Evolutionary conservation across 75 land plant genomes (phyloP).

Genomic region (Picea glauca): DNA sequence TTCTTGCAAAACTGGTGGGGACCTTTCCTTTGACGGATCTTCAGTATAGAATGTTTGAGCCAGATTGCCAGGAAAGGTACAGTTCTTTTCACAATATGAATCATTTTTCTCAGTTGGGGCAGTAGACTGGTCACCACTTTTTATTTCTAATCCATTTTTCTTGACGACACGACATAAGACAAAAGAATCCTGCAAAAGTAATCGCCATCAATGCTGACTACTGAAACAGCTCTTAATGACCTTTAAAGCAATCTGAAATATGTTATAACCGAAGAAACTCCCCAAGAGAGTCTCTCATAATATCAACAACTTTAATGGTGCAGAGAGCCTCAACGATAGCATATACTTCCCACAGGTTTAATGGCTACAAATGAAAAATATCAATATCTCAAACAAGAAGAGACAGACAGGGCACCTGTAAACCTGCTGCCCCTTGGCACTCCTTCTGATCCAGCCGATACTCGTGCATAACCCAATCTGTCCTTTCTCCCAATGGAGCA

Average conservation of each 20-base stretch:
- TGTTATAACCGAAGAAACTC: neutral
- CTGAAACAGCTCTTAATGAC: neutral
- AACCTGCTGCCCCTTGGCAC: neutral
- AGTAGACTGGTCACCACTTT: conserved; percentile 14
- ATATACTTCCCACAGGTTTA: neutral
- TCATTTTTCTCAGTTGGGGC: conserved; percentile 2
- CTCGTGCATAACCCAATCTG: conserved; percentile 78
- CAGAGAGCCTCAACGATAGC: too few relatives aligned
- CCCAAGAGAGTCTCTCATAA: too few relatives aligned
- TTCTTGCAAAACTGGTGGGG: neutral
- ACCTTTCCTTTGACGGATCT: neutral
- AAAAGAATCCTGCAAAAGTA: conserved; percentile 37
- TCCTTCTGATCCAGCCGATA: conserved; percentile 47
- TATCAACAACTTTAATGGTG: too few relatives aligned
- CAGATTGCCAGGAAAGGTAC: neutral
- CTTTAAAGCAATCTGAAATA: neutral
- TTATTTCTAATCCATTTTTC: conserved; percentile 22
- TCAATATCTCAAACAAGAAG: neutral
- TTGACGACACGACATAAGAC: conserved; percentile 64
- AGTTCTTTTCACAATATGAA: neutral
- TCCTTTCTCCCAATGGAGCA: conserved; percentile 60
- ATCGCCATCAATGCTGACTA: neutral
- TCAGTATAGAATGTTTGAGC: neutral
- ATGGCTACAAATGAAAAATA: neutral
- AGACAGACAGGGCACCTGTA: neutral